Base-by-base conservation (phyloP, 306 rosid genomes). In the Corylus avellana region DNA sequence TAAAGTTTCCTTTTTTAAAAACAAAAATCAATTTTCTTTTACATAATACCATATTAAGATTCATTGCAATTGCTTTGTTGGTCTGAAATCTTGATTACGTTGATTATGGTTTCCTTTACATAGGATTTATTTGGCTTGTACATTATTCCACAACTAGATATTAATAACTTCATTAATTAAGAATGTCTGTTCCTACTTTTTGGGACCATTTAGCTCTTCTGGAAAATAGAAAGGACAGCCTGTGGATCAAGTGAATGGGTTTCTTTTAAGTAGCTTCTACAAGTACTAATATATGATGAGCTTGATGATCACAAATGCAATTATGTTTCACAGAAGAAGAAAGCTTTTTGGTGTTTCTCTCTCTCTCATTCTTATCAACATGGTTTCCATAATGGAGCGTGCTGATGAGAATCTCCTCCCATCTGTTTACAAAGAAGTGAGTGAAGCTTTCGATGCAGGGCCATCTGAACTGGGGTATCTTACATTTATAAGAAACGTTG, bases 341-440 rank as follows among this genome's bases (percentile, higher is more conserved):
- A 82, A 78, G 76, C 71, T 92, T 18, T 91, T 79, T 80, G 97
- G 96, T 63, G 47, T 91, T 22, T 92, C 97, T 55, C 84, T 92
- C 71, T 92, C 94, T 12, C 93, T 92, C 77, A 79, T 91, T 81
- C 96, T 92, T 56, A 92, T 92, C 82, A 95, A 95, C 89, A 62
- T 95, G 78, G 98, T 98, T 20, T 94, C 99, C 71, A 90, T 95
- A 70, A 93, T 95, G 99, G 98, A 93, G 85, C 90, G 96, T 0
- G 98, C 99, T 0, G 99, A 95, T 37, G 99, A 93, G 71, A 95
- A 95, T 83, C 97, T 95, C 73, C 99, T 93, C 71, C 99, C 99
- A 20, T 79, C 99, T 5, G 99, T 95, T 32, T 95, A 93, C 89
- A 95, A 93, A 89, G 99, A 95, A 90, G 96, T 95, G 14, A 93